These are phyloP conservation scores for Alternaria atra DNA, from an alignment of 2,329 filamentous ascomycete species.

Conservation along the genomic window DNA sequence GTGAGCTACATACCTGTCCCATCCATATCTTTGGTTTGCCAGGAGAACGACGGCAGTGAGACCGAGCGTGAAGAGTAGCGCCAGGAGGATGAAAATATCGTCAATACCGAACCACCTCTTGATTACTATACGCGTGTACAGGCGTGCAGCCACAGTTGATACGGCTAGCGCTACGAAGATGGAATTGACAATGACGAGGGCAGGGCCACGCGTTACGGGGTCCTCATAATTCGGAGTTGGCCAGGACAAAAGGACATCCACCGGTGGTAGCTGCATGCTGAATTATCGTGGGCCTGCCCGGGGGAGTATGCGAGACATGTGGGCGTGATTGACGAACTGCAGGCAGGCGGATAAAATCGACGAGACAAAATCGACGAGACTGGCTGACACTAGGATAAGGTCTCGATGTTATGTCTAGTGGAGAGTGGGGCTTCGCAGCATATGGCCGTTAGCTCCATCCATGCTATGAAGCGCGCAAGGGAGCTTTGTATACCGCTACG, in stretches of 20 bases:
- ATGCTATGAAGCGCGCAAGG: constrained; percentile 1
- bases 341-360: background rate
- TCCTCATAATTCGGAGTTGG: constrained; percentile 54
- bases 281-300: constrained; percentile 10
- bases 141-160: constrained; percentile 47
- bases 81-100: constrained; percentile 53
- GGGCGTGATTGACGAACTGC: constrained; percentile 3
- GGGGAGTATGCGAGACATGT: constrained; percentile 14
- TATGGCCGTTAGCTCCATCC: constrained; percentile 7
- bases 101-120: constrained; percentile 56
- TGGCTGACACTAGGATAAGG: background rate
- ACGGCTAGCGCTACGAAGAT: constrained; percentile 51
- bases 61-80: constrained; percentile 50
- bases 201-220: constrained; percentile 51
- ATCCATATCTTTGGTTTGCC: constrained; percentile 54
- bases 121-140: constrained; percentile 53
- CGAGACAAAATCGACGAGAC: background rate
- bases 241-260: constrained; percentile 46
- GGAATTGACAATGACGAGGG: constrained; percentile 52
- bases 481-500: constrained; percentile 6
- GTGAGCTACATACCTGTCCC: constrained; percentile 32
- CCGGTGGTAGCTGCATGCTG: constrained; percentile 42
- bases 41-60: constrained; percentile 53
- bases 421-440: background rate
- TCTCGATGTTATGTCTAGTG: constrained; percentile 9